A percentile compares a stretch with the other conserved stretches of the same genome.
Conservation (phyloP, 352 stramenopile genomes). For the Phytopythium oedochilum region DNA sequence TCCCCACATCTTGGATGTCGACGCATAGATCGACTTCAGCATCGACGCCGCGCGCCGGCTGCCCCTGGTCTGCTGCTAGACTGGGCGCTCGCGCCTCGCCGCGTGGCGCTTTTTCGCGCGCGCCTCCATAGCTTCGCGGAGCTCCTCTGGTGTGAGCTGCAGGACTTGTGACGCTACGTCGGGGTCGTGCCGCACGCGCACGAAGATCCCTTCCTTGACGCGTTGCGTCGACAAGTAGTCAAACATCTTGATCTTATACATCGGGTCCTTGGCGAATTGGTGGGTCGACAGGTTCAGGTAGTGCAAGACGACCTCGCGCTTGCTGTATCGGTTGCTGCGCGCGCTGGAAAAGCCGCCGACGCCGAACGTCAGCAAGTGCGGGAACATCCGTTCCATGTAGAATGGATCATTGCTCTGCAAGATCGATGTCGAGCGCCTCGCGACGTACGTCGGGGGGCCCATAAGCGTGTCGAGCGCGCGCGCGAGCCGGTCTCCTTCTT, state of each 20-base stretch:
- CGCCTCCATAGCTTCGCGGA: background rate
- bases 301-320: conserved; percentile 14
- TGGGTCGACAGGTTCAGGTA: conserved; percentile 20
- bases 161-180: too few relatives aligned
- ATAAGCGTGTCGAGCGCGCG: conserved; percentile 3
- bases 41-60: too few relatives aligned
- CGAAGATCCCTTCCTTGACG: conserved; percentile 14
- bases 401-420: conserved; percentile 7
- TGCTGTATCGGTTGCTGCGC: conserved; percentile 10
- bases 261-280: conserved; percentile 12
- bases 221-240: conserved; percentile 10
- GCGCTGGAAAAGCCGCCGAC: conserved; percentile 11
- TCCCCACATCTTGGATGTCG: conserved; percentile 18
- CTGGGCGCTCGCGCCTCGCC: too few relatives aligned
- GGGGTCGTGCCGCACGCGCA: conserved; percentile 13
- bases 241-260: conserved; percentile 25
- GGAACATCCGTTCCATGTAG: conserved; percentile 19
- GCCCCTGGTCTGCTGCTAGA: too few relatives aligned
- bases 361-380: conserved; percentile 19
- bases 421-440: conserved; percentile 8
- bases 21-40: conserved; percentile 8
- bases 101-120: too few relatives aligned
- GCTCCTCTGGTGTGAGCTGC: background rate
- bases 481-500: conserved; percentile 4
- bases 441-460: conserved; percentile 1